Base-by-base conservation (phyloP, 805 yeast species). In the Danielia reshetovae region DNA sequence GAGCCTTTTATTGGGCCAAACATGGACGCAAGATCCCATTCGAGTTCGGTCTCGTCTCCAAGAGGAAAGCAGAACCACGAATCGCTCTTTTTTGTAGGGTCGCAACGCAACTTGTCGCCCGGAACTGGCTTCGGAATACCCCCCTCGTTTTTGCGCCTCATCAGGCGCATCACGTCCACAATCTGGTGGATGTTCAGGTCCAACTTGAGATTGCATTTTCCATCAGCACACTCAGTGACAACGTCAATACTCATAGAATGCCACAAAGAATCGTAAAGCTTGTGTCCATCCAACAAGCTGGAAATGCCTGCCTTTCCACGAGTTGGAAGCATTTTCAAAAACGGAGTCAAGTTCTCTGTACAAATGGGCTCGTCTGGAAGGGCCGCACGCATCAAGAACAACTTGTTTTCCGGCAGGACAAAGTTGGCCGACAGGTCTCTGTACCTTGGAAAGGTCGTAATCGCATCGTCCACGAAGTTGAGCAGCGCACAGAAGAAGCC, bases 401-500 rank as follows among this genome's bases (percentile, higher is more conserved):
- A 52, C 4, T 67, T 54, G 36, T 74, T 72, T 7, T 36, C 37
- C 4, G 38, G 24, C 3, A 69, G 54, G 2, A 49, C 47, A 15
- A 45, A 41, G 43, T 51, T 49, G 12, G 28, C 36, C 13, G 36
- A 34, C 8, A 65, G 56, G 29, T 65, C 62, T 0, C 90, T 87
- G 39, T 68, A 45, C 24, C 47, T 50, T 1, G 73, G 73, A 28
- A 53, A 75, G 0, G 95, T 81, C 0, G 97, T 88, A 34, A 75
- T 77, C 2, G 86, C 68, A 18, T 75, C 75, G 54, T 87, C 95
- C 34, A 93, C 81, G 59, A 87, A 88, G 54, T 93, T 89, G 35
- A 93, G 68, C 7, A 96, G 87, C 0, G 97, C 97, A 62, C 98
- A 93, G 57, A 93, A 93, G 49, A 87, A 72, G 1, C 97, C 98